Percentiles rank a stretch among this genome's conserved stretches.
Conservation (phyloP, 2,329 filamentous ascomycete genomes). For the Penicillium crustosum region DNA sequence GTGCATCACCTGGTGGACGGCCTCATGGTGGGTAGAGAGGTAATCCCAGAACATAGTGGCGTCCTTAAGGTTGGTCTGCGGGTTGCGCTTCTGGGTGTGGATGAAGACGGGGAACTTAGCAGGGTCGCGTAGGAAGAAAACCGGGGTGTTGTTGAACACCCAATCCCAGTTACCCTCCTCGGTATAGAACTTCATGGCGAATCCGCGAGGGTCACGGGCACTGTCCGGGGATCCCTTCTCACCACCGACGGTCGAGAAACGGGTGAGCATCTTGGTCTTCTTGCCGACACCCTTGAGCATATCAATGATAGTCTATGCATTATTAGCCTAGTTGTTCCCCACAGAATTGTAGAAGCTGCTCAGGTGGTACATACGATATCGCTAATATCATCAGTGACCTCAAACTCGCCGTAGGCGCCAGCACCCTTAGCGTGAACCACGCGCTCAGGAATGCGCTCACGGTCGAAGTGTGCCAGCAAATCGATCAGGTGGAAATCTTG, state of each 20-base stretch:
- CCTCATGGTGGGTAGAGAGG: slow-evolving; percentile 61
- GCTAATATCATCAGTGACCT: slow-evolving; percentile 51
- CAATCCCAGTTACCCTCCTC: slow-evolving; percentile 73
- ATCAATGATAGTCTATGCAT: slow-evolving; percentile 40
- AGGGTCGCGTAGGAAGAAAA: slow-evolving; percentile 74
- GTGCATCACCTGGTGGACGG: slow-evolving; percentile 64
- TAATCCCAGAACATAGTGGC: slow-evolving; percentile 71
- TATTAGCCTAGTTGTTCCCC: neutral
- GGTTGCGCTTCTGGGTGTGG: slow-evolving; percentile 73
- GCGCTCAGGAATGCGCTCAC: slow-evolving; percentile 44
- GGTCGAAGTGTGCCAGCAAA: slow-evolving; percentile 51
- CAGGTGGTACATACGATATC: slow-evolving; percentile 40
- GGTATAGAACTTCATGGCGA: slow-evolving; percentile 71
- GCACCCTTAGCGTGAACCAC: slow-evolving; percentile 47
- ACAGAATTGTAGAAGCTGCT: neutral
- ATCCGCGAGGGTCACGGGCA: slow-evolving; percentile 70
- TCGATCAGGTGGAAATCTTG: slow-evolving; percentile 68
- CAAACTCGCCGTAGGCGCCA: slow-evolving; percentile 45
- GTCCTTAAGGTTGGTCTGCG: slow-evolving; percentile 67
- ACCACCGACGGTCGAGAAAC: slow-evolving; percentile 75
- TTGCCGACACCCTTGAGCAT: slow-evolving; percentile 63
- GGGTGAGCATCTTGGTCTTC: slow-evolving; percentile 64
- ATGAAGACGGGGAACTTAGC: slow-evolving; percentile 73
- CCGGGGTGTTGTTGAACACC: slow-evolving; percentile 71
- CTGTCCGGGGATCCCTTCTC: slow-evolving; percentile 71